A percentile compares a stretch with the other conserved stretches of the same genome.
Conservation (phyloP, 164 flowering plant genomes). For the Magnolia sinica region DNA sequence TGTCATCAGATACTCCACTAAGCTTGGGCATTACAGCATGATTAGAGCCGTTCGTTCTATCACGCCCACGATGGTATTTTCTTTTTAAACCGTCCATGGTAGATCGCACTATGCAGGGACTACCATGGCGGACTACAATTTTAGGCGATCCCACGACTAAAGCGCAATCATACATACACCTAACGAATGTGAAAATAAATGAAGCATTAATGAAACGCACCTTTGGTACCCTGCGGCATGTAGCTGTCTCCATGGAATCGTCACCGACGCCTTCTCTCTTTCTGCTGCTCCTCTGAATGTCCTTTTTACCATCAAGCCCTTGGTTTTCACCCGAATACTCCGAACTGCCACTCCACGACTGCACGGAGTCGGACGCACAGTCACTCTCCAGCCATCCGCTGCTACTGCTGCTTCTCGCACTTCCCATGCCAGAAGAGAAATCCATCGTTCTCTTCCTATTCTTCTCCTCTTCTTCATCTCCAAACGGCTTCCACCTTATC, state of each 20-base stretch:
- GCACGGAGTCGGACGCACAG: slow-evolving; percentile 28
- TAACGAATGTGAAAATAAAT: background rate
- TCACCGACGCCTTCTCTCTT: slow-evolving; percentile 26
- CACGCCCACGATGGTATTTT: too few relatives aligned
- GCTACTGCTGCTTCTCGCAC: slow-evolving; percentile 4
- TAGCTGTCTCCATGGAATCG: slow-evolving; percentile 31
- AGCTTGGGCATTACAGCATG: too few relatives aligned
- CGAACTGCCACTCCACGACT: slow-evolving; percentile 31
- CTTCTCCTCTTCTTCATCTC: slow-evolving; percentile 28
- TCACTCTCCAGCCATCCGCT: slow-evolving; percentile 41
- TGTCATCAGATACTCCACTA: too few relatives aligned
- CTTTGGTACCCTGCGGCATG: slow-evolving; percentile 15
- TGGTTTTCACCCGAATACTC: slow-evolving; percentile 26
- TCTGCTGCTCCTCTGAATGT: slow-evolving; percentile 3
- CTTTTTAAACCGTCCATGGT: too few relatives aligned
- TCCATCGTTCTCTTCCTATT: slow-evolving; percentile 14
- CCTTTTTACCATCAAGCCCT: slow-evolving; percentile 22
- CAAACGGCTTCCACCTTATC: slow-evolving; percentile 46
- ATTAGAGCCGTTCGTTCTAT: too few relatives aligned
- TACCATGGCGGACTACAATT: too few relatives aligned
- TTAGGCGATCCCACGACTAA: too few relatives aligned
- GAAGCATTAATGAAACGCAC: slow-evolving; percentile 15
- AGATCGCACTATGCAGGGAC: too few relatives aligned
- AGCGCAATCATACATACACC: background rate
- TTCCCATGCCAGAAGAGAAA: slow-evolving; percentile 9